Evolutionary conservation across 331 rosid species (phyloP), one percentile per base, ranked within the genome.

Genomic region (Quercus tomentella): DNA sequence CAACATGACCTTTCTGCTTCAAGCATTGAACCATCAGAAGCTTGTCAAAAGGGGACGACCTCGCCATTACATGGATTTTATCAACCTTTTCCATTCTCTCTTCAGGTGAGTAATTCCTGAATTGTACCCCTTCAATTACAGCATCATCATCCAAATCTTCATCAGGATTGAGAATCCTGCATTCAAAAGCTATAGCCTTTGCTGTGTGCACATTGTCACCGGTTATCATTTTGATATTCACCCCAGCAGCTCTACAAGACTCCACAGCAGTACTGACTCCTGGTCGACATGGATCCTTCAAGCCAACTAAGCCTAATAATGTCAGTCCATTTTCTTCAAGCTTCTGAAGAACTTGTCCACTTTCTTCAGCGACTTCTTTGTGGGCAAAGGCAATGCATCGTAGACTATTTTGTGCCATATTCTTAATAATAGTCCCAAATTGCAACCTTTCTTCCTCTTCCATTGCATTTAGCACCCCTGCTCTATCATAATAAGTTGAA

Each of bases 1-100:
- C 89, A 17, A 86, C 89, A 23, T 86, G 87, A 25, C 89, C 89
- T 35, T 74, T 76, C 62, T 75, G 77, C 85, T 86, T 86, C 81
- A 83, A 71, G 81, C 85, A 80, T 20, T 83, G 85, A 3, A 86
- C 85, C 89, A 86, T 86, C 12, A 76, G 71, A 25, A 85, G 89
- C 77, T 82, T 85, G 73, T 85, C 86, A n/a, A 79, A 67, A 7
- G 84, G 89, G 28, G 87, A 77, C 4, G 89, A 83, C 76, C 87
- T 70, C n/a, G 85, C 89, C 89, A 86, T 83, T 11, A 86, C 87
- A 0, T 70, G 49, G 74, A 86, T 86, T 57, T 72, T 80, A 0
- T 82, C 73, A 22, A 80, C 51, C 77, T 56, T 83, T 76, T 77
- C 77, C 45, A 65, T 25, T 68, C 85, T 70, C 81, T 86, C 89